A percentile compares a stretch with the other conserved stretches of the same genome.
phyloP scores from a whole-genome alignment of 495 filamentous ascomycete species.

The Penicillium cosmopolitanum region DNA sequence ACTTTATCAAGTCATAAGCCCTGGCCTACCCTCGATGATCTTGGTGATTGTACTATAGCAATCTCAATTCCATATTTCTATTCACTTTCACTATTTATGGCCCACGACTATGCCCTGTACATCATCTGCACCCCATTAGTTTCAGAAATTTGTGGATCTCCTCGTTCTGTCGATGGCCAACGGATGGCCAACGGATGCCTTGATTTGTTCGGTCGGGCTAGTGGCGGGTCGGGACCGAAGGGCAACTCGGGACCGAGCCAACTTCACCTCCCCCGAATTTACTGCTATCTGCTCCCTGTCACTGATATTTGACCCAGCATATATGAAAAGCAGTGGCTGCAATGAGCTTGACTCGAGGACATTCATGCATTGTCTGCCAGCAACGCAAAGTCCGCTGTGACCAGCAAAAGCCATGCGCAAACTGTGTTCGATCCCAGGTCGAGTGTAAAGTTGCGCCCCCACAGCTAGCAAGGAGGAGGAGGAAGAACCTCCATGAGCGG shows the following conservation, averaged over 20 bases:
- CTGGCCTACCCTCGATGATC: too few species aligned
- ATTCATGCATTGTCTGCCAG: slow-evolving; percentile 33
- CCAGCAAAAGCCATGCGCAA: slow-evolving; percentile 35
- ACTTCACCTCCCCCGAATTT: too few species aligned
- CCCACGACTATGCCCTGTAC: too few species aligned
- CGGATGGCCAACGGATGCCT: background rate
- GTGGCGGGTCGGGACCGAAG: slow-evolving; percentile 9
- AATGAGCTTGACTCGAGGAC: slow-evolving; percentile 15
- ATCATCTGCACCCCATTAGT: too few species aligned
- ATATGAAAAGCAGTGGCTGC: background rate
- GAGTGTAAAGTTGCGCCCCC: slow-evolving; percentile 31
- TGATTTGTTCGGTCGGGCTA: background rate
- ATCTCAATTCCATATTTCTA: too few species aligned
- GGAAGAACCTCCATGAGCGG: slow-evolving; percentile 22
- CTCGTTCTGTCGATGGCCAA: background rate
- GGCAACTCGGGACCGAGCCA: too few species aligned
- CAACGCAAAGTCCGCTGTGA: slow-evolving; percentile 45
- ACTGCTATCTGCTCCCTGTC: background rate
- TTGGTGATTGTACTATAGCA: too few species aligned
- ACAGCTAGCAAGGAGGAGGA: slow-evolving; percentile 25
- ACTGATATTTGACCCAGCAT: background rate
- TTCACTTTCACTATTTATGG: too few species aligned
- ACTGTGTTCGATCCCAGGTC: slow-evolving; percentile 31
- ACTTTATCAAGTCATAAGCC: too few species aligned
- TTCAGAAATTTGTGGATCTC: too few species aligned